Base-by-base conservation (phyloP, 192 early-diverging fungal species). In the Kappamyces sp. region DNA sequence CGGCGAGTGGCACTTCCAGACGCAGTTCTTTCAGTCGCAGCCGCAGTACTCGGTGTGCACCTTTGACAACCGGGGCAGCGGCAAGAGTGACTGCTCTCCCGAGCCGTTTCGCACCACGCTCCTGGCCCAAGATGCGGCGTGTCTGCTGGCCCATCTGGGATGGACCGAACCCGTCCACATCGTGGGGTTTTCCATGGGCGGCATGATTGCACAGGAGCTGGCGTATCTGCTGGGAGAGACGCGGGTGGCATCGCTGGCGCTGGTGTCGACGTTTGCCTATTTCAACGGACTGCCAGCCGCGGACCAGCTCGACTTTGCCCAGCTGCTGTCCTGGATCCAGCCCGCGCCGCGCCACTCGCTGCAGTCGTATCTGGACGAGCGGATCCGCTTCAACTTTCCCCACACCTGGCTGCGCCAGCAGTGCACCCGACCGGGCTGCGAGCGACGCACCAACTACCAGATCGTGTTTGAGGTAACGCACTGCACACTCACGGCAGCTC, bases 11-110 rank as follows among this genome's bases (percentile, higher is more conserved):
- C 68, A 77, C 47, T 57, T 61, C 34, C 78, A 91, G 72, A 77
- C 82, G 6, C 68, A 82, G 31, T 78, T 83, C 52, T 87, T 94
- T 65, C 75, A 81, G 2, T 49, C 66, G 12, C 80, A 76, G 23
- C 76, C 77, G 12, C 80, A 87, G 42, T 91, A 83, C 62, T 85
- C 84, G 2, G 73, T 85, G 3, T 77, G 86, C 32, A 76, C 86
- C n/a, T 91, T 91, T 62, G 91, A 94, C 58, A 94, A 94, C 77
- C 75, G 90, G 44, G 91, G 90, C 8, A 78, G 83, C 37, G 91
- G 91, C 6, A 66, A 69, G 51, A 77, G 74, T 5, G 78, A 77
- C 68, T 47, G 38, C 10, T 65, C 62, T 13, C 50, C 50, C 10
- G 46, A 66, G 43, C 1, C 31, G 32, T 69, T 63, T 53, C 84